Base-by-base conservation (phyloP, 2,329 filamentous ascomycete genomes). In the Aspergillus terreus region DNA sequence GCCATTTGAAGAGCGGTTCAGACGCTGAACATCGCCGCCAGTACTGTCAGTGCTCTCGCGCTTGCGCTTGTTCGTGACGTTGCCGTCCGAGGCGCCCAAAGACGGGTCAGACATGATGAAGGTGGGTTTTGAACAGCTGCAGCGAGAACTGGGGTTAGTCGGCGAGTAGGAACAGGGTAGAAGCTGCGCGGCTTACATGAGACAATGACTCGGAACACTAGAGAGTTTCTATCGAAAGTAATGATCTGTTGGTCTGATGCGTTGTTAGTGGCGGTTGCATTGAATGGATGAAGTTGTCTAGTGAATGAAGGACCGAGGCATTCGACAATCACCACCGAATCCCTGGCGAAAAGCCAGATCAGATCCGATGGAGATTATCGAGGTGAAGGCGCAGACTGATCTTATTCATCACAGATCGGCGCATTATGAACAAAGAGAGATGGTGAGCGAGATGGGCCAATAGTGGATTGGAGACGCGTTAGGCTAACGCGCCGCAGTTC, bases 1-100 rank as follows among this genome's bases (percentile, higher is more conserved):
- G 44, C 66, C 69, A 52, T 72, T 68, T 25, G 71, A 70, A 35
- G 71, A 71, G 48, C 70, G 68, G 47, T 71, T 71, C 47, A 74
- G 46, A 30, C 72, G 71, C 57, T 73, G 71, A 35, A 63, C 52
- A 49, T 75, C 72, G 42, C 69, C 66, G 10, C 71, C 72, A 43
- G 67, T 52, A 50, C 68, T 71, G 46, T 74, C 70, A 30, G 64
- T 68, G 53, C 61, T 64, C 30, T 72, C 70, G 40, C 72, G 71
- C 62, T 75, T 75, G 49, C 72, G 66, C 59, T 75, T 75, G 57
- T 70, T 60, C 11, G 61, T 46, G 50, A 58, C 54, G 50, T 61
- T 63, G 51, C 62, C 61, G 56, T 73, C 71, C 27, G 70, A 60
- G 51, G 64, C 60, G 48, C 63, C 66, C 59, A 73, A 60, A 23